Evolutionary conservation across 805 yeast species (phyloP).

Genomic region (Yamadazyma endophytica): DNA sequence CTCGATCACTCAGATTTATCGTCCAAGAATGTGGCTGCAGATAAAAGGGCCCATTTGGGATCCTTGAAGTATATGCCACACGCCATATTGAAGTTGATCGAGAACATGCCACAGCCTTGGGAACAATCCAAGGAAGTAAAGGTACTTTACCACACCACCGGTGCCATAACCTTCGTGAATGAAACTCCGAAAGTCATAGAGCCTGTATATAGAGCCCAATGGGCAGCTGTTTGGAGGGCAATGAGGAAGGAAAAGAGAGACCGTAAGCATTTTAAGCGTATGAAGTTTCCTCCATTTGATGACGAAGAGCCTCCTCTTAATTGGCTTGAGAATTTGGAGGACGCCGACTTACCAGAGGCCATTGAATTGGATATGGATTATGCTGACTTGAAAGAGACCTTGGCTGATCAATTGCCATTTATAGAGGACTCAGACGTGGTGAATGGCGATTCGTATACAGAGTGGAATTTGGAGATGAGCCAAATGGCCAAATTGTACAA

Average conservation of each 20-base stretch:
- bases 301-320: conserved; percentile 94
- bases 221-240: conserved; percentile 90
- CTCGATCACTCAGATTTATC: conserved; percentile 83
- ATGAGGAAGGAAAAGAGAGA: conserved; percentile 96
- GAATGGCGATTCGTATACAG: conserved; percentile 74
- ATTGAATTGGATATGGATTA: conserved; percentile 69
- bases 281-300: conserved; percentile 94
- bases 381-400: conserved; percentile 62
- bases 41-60: conserved; percentile 83
- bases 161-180: conserved; percentile 93
- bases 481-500: conserved; percentile 64
- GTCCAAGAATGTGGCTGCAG: conserved; percentile 71
- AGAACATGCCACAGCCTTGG: conserved; percentile 99
- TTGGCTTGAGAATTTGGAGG: conserved; percentile 77
- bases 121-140: conserved; percentile 79
- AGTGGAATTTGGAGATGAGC: conserved; percentile 61
- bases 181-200: conserved; percentile 89
- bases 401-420: conserved; percentile 75
- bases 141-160: conserved; percentile 85
- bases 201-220: conserved; percentile 88
- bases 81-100: conserved; percentile 82
- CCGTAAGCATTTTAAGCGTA: conserved; percentile 80
- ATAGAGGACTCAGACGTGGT: conserved; percentile 50
- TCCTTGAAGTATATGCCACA: conserved; percentile 95
- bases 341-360: conserved; percentile 67